These are phyloP conservation scores for Trichophyton verrucosum DNA, from an alignment of 2,329 filamentous ascomycete genomes.

Conservation along the genomic window DNA sequence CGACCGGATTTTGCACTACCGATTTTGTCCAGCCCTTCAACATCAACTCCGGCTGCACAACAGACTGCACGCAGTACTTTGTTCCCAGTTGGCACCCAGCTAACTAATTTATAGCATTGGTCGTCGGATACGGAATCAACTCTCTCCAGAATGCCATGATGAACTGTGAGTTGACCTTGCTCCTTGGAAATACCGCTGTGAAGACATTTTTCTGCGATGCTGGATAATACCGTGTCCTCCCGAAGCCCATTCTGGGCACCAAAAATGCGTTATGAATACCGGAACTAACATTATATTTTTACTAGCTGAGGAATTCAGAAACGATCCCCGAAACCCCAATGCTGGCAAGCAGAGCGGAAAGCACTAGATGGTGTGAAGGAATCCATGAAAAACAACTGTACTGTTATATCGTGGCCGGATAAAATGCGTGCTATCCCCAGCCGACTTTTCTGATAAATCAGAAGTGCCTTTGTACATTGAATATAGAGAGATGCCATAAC, in stretches of 20 bases:
- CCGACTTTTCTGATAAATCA: conserved; percentile 2
- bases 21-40: background rate
- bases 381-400: conserved; percentile 1
- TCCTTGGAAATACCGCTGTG: background rate
- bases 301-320: conserved; percentile 85
- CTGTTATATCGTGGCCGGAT: conserved; percentile 1
- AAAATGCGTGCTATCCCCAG: background rate
- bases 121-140: conserved; percentile 89
- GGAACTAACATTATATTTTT: background rate
- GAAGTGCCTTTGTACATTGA: conserved; percentile 14
- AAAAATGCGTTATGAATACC: background rate
- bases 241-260: background rate
- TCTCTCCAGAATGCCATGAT: conserved; percentile 64
- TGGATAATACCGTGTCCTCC: background rate
- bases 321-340: conserved; percentile 73
- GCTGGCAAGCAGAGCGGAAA: conserved; percentile 20
- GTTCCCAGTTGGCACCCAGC: background rate
- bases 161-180: conserved; percentile 48
- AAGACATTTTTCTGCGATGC: background rate
- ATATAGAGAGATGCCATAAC: conserved; percentile 11
- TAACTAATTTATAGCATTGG: conserved; percentile 41
- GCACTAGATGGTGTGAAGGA: conserved; percentile 21
- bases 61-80: background rate
- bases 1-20: background rate
- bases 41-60: background rate